Evolutionary conservation across 2,329 filamentous ascomycete genomes (phyloP).

Genomic region (Cryphonectria japonica): DNA sequence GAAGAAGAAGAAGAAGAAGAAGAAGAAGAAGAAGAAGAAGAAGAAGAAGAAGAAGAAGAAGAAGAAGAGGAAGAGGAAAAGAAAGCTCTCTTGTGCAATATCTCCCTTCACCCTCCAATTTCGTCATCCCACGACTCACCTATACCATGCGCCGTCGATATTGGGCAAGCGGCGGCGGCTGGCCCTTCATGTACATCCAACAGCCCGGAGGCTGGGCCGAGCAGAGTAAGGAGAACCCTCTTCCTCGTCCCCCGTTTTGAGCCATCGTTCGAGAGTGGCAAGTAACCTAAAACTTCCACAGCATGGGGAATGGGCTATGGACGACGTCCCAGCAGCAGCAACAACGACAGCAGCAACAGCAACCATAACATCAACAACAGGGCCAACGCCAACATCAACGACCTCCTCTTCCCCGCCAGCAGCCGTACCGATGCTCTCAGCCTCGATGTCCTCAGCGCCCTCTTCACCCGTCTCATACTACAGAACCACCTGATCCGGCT

Average conservation of each 20-base stretch:
- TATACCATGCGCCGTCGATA: constrained; percentile 18
- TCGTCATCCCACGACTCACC: no score
- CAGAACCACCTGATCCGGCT: constrained; percentile 26
- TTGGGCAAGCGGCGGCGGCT: constrained; percentile 7
- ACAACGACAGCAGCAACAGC: background rate
- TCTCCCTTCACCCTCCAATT: no score
- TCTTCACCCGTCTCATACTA: constrained; percentile 27
- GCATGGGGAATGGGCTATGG: constrained; percentile 19
- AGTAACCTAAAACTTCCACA: background rate
- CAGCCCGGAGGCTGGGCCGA: constrained; percentile 26
- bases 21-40: no score
- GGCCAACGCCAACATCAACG: constrained; percentile 2
- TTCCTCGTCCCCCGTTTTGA: background rate
- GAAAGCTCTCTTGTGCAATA: no score
- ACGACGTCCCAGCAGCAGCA: constrained; percentile 11
- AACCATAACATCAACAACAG: constrained; percentile 1
- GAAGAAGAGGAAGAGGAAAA: background rate
- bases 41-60: no score
- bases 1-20: no score
- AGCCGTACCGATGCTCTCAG: constrained; percentile 3
- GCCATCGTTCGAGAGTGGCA: background rate
- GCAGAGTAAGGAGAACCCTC: constrained; percentile 18
- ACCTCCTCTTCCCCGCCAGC: constrained; percentile 8
- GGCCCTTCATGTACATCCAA: constrained; percentile 21
- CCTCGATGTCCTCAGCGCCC: constrained; percentile 18